These are phyloP conservation scores for Coemansia nantahalensis DNA, from an alignment of 192 early-diverging fungal genomes.

Conservation along the genomic window DNA sequence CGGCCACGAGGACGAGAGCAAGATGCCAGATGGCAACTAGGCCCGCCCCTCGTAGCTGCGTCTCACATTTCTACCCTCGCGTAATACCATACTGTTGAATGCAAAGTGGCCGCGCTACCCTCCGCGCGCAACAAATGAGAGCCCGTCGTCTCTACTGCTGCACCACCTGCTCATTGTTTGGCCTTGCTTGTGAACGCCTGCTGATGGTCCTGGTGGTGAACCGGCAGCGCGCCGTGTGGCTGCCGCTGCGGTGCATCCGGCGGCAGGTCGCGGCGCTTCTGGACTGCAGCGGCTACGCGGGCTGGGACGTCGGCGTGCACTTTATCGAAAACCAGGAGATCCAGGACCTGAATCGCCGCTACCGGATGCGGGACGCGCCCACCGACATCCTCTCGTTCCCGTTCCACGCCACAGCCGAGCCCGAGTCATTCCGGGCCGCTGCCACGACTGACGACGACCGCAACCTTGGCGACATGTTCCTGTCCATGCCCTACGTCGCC, in stretches of 20 bases:
- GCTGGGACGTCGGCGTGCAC: constrained; percentile 64
- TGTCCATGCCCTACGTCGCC: constrained; percentile 57
- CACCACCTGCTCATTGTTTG: no score
- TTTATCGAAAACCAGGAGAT: constrained; percentile 53
- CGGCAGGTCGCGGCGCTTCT: constrained; percentile 48
- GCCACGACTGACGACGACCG: constrained; percentile 44
- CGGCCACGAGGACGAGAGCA: constrained; percentile 27
- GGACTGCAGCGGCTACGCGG: constrained; percentile 51
- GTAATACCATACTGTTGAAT: not conserved
- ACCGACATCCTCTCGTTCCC: constrained; percentile 71
- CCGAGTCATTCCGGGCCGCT: constrained; percentile 26
- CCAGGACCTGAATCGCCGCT: constrained; percentile 53
- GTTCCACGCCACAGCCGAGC: constrained; percentile 46
- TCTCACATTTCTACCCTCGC: no score
- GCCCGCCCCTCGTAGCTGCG: not conserved
- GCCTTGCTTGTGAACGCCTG: no score
- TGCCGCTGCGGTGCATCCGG: constrained; percentile 31
- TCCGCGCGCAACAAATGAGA: no score
- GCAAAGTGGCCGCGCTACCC: no score
- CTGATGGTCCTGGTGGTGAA: constrained; percentile 40
- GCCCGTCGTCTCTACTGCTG: no score
- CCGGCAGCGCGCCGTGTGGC: constrained; percentile 39
- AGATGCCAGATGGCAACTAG: constrained; percentile 28
- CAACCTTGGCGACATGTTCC: constrained; percentile 63
- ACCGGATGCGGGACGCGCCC: constrained; percentile 52